Percentiles rank a stretch among this genome's conserved stretches.
phyloP scores from a whole-genome alignment of 345 rosid genomes.

The Moricandia moricandioides region DNA sequence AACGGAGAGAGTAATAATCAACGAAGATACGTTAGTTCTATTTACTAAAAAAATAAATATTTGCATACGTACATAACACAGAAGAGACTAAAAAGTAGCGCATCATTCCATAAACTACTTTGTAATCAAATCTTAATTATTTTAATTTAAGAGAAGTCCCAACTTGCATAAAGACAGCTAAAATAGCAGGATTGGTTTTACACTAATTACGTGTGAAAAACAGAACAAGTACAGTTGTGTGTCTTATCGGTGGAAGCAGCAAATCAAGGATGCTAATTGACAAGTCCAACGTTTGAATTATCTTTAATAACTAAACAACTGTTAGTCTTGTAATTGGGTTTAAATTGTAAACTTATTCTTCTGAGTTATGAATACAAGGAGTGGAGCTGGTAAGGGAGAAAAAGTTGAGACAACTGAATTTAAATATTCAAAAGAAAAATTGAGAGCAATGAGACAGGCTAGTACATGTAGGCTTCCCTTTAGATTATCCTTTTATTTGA shows the following conservation, averaged over 20 bases:
- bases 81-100: background rate
- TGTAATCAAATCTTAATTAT: background rate
- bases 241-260: conserved; percentile 5
- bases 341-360: background rate
- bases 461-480: conserved; percentile 4
- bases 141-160: background rate
- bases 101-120: conserved; percentile 2
- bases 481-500: background rate
- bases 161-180: conserved; percentile 8
- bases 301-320: background rate
- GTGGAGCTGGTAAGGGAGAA: background rate
- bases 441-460: conserved; percentile 19
- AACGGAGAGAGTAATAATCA: too few relatives aligned
- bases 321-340: too few relatives aligned
- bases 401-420: background rate
- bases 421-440: background rate
- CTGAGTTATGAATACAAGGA: background rate
- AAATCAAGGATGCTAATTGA: background rate
- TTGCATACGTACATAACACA: background rate
- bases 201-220: background rate
- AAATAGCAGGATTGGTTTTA: background rate
- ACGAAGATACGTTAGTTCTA: too few relatives aligned
- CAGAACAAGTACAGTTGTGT: conserved; percentile 3
- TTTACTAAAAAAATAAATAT: too few relatives aligned
- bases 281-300: background rate